Base-by-base conservation (phyloP, 2,329 filamentous ascomycete species). In the Arthrobotrys musiformis region DNA sequence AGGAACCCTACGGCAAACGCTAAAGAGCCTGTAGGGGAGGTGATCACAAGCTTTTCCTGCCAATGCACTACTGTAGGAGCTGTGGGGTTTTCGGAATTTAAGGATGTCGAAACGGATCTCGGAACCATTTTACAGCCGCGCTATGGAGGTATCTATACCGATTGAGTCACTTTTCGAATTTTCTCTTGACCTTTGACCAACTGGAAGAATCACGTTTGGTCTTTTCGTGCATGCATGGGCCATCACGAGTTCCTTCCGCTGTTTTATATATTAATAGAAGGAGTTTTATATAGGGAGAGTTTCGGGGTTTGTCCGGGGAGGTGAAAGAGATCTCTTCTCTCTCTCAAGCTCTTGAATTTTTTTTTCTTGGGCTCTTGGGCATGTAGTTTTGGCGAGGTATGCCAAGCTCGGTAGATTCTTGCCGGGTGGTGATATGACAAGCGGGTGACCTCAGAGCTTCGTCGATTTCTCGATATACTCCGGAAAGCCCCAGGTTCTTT, bases 71-170 rank as follows among this genome's bases (percentile, higher is more conserved):
- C n/a, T n/a, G n/a, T n/a, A n/a, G n/a, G n/a, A 22, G 33, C 35
- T 50, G 70, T 62, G 56, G 56, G 58, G 48, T 58, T 42, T 69
- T 66, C 56, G 72, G 64, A 60, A 33, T 35, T 64, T 58, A 63
- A 69, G 72, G 72, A 70, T 64, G 72, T 75, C 70, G 44, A 42
- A n/a, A 75, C 70, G 70, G 70, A 75, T 75, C 70, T 75, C 70
- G 70, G 70, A 75, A 75, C 44, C 44, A 70, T 50, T 52, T 61
- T 63, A 60, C 35, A 62, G 28, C 67, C 67, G 62, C 48, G 17
- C 40, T 61, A 2, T 44, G 24, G 17, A 24, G 17, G 46, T 37
- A 42, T 58, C 42, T 19, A 17, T 37, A 54, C 52, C n/a, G 33
- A 7, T 44, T 15, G 54, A 58, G 54, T 66, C 69, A 63, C n/a